Conservation (phyloP, 208 protist species). For the Sergeia podlipaevii region DNA sequence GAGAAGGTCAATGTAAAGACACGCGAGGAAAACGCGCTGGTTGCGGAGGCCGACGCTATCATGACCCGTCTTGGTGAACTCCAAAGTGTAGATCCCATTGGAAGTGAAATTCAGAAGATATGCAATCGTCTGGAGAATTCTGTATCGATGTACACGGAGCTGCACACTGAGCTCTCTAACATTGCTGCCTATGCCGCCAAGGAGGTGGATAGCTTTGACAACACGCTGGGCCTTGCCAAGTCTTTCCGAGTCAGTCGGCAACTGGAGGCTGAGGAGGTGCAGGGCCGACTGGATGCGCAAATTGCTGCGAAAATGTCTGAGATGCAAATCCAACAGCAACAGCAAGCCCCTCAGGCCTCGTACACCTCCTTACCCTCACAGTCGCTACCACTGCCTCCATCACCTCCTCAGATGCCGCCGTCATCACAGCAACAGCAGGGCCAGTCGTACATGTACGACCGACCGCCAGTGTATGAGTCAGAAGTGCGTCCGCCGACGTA, state of each 20-base stretch:
- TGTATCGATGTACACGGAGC: constrained; percentile 40
- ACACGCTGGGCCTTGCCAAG: constrained; percentile 38
- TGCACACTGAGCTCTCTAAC: constrained; percentile 15
- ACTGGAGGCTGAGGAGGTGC: constrained; percentile 53
- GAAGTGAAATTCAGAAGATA: constrained; percentile 68
- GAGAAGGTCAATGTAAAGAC: constrained; percentile 45
- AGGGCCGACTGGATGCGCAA: constrained; percentile 54
- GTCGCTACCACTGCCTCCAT: no score
- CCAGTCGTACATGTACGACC: no score
- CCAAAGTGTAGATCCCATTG: constrained; percentile 70
- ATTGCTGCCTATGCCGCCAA: constrained; percentile 42
- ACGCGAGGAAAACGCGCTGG: constrained; percentile 31
- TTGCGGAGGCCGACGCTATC: constrained; percentile 35
- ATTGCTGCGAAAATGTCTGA: constrained; percentile 69
- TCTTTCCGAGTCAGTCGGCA: constrained; percentile 59
- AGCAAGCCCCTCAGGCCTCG: no score
- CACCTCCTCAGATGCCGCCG: no score
- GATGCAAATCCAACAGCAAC: constrained; percentile 46
- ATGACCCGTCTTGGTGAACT: constrained; percentile 47
- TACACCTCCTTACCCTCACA: no score
- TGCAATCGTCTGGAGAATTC: constrained; percentile 72
- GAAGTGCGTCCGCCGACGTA: no score
- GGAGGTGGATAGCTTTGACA: constrained; percentile 49
- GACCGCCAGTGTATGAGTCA: no score
- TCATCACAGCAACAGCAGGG: no score